Conservation (phyloP, 2,329 filamentous ascomycete species). For the Sarocladium strictum region DNA sequence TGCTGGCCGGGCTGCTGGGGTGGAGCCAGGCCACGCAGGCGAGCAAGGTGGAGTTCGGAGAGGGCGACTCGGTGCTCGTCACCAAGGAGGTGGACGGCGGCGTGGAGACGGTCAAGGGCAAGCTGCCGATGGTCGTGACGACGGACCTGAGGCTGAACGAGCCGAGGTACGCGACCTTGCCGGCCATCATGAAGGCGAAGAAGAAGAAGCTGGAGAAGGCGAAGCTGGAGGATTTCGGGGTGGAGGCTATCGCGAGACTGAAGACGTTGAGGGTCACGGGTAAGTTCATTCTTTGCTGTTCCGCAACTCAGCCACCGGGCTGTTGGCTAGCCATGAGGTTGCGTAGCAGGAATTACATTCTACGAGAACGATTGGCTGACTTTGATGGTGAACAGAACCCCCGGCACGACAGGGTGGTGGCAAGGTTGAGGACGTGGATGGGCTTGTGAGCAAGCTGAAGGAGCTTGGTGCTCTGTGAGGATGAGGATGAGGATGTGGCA, state of each 20-base stretch:
- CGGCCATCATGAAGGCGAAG: slow-evolving; percentile 99
- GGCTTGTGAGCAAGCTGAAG: slow-evolving; percentile 90
- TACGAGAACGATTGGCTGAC: too few relatives aligned
- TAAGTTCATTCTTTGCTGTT: slow-evolving; percentile 37
- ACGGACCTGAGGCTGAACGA: slow-evolving; percentile 93
- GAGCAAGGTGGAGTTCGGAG: slow-evolving; percentile 70
- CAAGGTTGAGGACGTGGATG: slow-evolving; percentile 96
- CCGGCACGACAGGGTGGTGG: slow-evolving; percentile 82
- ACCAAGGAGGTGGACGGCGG: slow-evolving; percentile 93
- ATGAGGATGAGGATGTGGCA: background rate
- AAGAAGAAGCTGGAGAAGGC: slow-evolving; percentile 98
- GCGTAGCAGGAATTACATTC: too few relatives aligned
- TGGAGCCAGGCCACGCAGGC: slow-evolving; percentile 97
- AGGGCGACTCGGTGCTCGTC: slow-evolving; percentile 66
- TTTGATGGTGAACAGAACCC: slow-evolving; percentile 58
- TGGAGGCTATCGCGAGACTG: slow-evolving; percentile 68
- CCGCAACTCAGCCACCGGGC: too few relatives aligned
- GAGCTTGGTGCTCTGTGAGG: slow-evolving; percentile 81
- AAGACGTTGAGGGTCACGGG: slow-evolving; percentile 86
- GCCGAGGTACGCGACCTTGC: slow-evolving; percentile 89
- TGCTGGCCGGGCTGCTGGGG: slow-evolving; percentile 85
- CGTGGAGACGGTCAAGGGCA: slow-evolving; percentile 79
- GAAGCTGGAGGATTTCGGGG: slow-evolving; percentile 73
- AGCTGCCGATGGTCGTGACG: slow-evolving; percentile 88
- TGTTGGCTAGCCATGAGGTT: too few relatives aligned